A percentile compares a stretch with the other conserved stretches of the same genome.
Conservation (phyloP, 2,329 filamentous ascomycete genomes). For the Leptographium wingfieldii region DNA sequence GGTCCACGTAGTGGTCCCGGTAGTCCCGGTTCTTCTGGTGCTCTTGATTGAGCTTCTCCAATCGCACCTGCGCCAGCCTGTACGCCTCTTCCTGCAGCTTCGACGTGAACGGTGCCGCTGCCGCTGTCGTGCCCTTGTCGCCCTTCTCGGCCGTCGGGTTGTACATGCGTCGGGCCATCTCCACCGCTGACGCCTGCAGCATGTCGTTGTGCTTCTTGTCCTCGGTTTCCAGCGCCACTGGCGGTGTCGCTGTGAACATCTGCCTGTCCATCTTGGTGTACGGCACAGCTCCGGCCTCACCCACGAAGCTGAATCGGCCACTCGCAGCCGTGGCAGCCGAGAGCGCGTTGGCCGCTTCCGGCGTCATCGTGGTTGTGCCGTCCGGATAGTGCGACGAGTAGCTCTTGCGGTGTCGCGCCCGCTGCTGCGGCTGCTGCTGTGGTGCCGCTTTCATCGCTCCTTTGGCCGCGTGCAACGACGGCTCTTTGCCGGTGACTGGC, state of each 20-base stretch:
- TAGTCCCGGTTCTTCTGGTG: constrained; percentile 49
- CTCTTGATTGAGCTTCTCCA: constrained; percentile 68
- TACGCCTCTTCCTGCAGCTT: constrained; percentile 79
- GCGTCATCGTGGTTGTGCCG: constrained; percentile 29
- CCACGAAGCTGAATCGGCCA: constrained; percentile 22
- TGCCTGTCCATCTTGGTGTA: constrained; percentile 55
- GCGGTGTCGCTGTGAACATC: constrained; percentile 68
- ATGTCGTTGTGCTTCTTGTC: constrained; percentile 61
- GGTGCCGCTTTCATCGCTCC: constrained; percentile 44
- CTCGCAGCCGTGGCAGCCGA: constrained; percentile 51
- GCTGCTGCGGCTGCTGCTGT: constrained; percentile 6
- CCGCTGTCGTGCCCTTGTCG: constrained; percentile 16
- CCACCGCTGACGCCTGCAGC: constrained; percentile 69
- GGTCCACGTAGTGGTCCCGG: constrained; percentile 57
- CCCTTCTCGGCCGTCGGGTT: constrained; percentile 15
- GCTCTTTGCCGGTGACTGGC: constrained; percentile 24
- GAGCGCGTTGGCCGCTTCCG: constrained; percentile 32
- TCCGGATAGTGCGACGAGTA: constrained; percentile 7
- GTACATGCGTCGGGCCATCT: constrained; percentile 86
- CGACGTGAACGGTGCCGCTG: constrained; percentile 29
- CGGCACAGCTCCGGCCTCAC: constrained; percentile 54
- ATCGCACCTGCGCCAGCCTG: constrained; percentile 69
- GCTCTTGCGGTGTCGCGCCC: constrained; percentile 17
- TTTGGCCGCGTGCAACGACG: constrained; percentile 62
- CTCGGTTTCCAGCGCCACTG: constrained; percentile 57